phyloP scores from a whole-genome alignment of 768 basidiomycete species.

The Podaxis sp. region DNA sequence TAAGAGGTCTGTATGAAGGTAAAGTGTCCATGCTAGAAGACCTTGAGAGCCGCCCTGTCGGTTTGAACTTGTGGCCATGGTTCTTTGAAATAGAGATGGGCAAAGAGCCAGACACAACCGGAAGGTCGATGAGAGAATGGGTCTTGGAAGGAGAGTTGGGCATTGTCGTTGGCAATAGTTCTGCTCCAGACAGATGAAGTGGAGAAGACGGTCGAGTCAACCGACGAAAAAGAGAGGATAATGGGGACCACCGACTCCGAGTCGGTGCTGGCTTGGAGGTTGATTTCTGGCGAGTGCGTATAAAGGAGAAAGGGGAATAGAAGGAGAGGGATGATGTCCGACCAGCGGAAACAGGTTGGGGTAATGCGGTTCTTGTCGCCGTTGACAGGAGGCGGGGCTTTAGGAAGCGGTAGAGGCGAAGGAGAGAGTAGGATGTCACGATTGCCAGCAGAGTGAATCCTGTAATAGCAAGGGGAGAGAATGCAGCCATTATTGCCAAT shows the following conservation, averaged over 20 bases:
- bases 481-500: conserved; percentile 3
- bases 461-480: conserved; percentile 10
- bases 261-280: neutral
- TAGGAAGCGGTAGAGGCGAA: conserved; percentile 7
- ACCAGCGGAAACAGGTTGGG: conserved; percentile 12
- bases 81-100: neutral
- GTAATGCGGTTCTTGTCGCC: neutral
- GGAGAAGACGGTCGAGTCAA: conserved; percentile 10
- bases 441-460: conserved; percentile 11
- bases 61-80: neutral
- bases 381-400: conserved; percentile 3
- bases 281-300: conserved; percentile 5
- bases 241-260: conserved; percentile 10
- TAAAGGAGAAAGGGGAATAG: conserved; percentile 2
- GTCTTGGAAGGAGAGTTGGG: conserved; percentile 3
- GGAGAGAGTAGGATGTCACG: conserved; percentile 4
- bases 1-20: conserved; percentile 6
- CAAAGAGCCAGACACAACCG: neutral
- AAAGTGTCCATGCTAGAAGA: conserved; percentile 12
- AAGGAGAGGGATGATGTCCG: conserved; percentile 11
- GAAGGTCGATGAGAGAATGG: conserved; percentile 7
- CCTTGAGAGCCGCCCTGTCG: neutral
- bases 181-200: conserved; percentile 8
- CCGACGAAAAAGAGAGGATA: conserved; percentile 3
- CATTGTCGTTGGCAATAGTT: conserved; percentile 8